These are phyloP conservation scores for Brassica rapa DNA, from an alignment of 345 rosid species.

Conservation along the genomic window DNA sequence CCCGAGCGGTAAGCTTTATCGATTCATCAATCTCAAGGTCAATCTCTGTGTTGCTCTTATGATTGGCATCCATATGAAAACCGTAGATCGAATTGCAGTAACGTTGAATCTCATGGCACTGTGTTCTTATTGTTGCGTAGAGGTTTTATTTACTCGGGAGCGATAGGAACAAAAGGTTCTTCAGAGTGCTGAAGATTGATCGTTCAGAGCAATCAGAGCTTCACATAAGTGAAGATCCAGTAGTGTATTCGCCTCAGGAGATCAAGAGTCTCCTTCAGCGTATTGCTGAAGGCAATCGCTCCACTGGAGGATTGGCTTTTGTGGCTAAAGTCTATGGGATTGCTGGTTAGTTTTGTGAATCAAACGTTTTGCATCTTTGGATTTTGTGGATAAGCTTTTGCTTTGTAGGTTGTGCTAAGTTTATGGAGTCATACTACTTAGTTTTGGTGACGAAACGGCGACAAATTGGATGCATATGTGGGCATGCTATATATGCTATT, in stretches of 20 bases:
- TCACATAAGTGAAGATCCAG: conserved; percentile 91
- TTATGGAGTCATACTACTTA: conserved; percentile 92
- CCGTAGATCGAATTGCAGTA: conserved; percentile 6
- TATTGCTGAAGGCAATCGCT: conserved; percentile 89
- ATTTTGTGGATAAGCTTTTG: neutral
- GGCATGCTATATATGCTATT: conserved; percentile 87
- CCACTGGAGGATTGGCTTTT: conserved; percentile 81
- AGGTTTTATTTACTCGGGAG: conserved; percentile 93
- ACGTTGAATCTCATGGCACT: neutral
- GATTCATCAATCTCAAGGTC: neutral
- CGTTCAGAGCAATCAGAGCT: conserved; percentile 95
- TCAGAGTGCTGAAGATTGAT: conserved; percentile 88
- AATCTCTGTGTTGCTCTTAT: no score
- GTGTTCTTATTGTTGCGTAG: conserved; percentile 43
- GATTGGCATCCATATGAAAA: conserved; percentile 11
- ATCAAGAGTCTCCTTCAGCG: conserved; percentile 89
- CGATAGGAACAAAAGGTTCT: conserved; percentile 81
- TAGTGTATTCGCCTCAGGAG: conserved; percentile 83
- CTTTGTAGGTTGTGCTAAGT: conserved; percentile 82
- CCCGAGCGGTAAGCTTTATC: conserved; percentile 66
- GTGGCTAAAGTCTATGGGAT: conserved; percentile 88
- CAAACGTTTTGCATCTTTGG: neutral
- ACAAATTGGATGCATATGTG: conserved; percentile 90
- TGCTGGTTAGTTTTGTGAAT: conserved; percentile 59
- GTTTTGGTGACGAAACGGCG: conserved; percentile 80